phyloP scores from a whole-genome alignment of 331 rosid genomes.

The Acacia pycnantha region DNA sequence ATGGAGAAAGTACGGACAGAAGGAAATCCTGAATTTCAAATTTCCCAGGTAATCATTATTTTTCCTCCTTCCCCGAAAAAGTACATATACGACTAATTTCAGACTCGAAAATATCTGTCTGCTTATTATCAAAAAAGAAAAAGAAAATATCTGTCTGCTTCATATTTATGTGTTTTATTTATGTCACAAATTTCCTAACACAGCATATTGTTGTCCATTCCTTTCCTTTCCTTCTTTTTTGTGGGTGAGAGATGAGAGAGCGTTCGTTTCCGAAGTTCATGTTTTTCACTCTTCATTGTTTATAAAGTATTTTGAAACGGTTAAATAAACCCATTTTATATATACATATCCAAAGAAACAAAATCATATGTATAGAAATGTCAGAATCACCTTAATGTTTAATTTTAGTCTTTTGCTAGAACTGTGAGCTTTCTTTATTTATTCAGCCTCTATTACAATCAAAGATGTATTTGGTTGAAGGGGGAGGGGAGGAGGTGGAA shows the following conservation, averaged over 20 bases:
- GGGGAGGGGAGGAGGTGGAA: too few species aligned
- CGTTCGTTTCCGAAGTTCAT: not conserved
- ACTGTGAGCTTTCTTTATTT: not conserved
- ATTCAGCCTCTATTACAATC: not conserved
- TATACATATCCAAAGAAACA: not conserved
- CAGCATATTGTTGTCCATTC: not conserved
- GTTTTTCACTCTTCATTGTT: not conserved
- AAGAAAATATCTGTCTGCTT: not conserved
- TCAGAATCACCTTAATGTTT: not conserved
- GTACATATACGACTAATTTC: not conserved
- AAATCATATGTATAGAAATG: not conserved
- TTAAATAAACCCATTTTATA: not conserved
- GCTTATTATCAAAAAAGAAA: too few species aligned
- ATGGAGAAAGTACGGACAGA: slow-evolving; percentile 95
- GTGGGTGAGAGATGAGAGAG: not conserved
- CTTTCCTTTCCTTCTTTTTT: not conserved
- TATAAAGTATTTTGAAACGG: not conserved
- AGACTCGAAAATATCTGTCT: not conserved
- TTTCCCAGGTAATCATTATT: slow-evolving; percentile 62
- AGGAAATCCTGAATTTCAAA: slow-evolving; percentile 64
- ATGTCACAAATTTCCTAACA: not conserved
- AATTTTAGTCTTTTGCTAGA: not conserved
- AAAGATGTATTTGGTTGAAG: too few species aligned
- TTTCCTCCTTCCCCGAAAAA: not conserved
- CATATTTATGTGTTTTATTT: not conserved